Conservation (phyloP, 73 alveolate species). For the Symbiodinium pilosum region DNA sequence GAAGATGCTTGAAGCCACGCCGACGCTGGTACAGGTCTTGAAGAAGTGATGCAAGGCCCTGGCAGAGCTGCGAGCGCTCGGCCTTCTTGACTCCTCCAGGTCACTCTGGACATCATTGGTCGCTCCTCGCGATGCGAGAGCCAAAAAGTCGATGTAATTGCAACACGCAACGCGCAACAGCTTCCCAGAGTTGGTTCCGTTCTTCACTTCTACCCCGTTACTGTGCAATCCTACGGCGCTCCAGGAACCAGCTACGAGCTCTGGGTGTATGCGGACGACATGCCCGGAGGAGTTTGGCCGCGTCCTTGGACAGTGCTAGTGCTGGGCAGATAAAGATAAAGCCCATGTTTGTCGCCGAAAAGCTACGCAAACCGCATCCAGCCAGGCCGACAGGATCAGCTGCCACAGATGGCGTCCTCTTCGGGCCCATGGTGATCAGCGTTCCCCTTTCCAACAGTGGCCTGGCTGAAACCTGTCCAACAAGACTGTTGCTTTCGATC, state of each 20-base stretch:
- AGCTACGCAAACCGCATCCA: no score
- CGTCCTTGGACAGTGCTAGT: not conserved
- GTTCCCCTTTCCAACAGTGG: not conserved
- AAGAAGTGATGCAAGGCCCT: constrained; percentile 87
- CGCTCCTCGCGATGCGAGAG: not conserved
- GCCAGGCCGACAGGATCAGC: not conserved
- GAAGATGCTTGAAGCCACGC: constrained; percentile 57
- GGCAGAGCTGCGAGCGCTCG: no score
- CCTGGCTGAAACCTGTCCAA: no score
- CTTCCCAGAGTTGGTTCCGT: no score
- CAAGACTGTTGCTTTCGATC: no score
- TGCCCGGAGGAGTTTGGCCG: not conserved
- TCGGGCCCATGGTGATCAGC: not conserved
- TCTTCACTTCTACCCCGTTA: no score
- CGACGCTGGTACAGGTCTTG: constrained; percentile 33
- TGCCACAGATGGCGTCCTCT: not conserved
- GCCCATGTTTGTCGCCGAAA: no score
- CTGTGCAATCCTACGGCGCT: no score
- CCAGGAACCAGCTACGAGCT: not conserved
- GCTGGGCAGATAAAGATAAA: no score
- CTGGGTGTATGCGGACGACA: constrained; percentile 2
- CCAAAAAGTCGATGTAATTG: no score
- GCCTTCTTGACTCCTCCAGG: not conserved
- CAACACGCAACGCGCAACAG: no score
- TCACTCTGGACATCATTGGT: not conserved